Base-by-base conservation (phyloP, 768 basidiomycete species). In the Xanthoconium stramineum region DNA sequence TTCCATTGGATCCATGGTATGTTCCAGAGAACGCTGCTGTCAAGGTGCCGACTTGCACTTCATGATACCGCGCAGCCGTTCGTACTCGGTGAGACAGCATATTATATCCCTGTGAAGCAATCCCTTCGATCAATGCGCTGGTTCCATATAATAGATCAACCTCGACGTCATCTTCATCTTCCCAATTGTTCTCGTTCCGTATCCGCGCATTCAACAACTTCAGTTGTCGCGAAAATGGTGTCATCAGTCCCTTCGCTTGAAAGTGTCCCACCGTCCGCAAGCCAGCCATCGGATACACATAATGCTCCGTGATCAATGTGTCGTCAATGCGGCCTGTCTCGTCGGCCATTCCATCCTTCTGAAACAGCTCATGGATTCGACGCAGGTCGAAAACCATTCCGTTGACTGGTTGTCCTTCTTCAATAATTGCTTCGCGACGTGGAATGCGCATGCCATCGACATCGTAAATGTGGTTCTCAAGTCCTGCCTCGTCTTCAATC, bases 21-120 rank as follows among this genome's bases (percentile, higher is more conserved):
- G 35, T 48, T 0, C 56, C 51, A 2, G 20, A 6, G 0, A 57
- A 17, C 1, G 52, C 42, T 4, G 52, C n/a, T 1, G 47, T 58
- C 12, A 58, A 30, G 0, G 19, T 17, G 0, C 57, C 47, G 0
- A 6, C 7, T 3, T 50, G 47, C 0, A 53, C 40, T 6, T 57
- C 52, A n/a, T 53, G 56, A 9, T 42, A 57, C 5, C 42, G 9
- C 0, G 11, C 44, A 2, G 19, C 38, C 1, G 39, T 9, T 1
- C 40, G 2, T 1, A 48, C 47, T 3, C 11, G 28, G 12, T 49
- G 48, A 0, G 43, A 47, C 0, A 51, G 6, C 29, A 47, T 29
- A 20, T 49, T 49, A 19, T 53, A 58, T 1, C 57, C 57, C 8
- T 53, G 52, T 5, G 20, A 32, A 5, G 44, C 29, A 2, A 53